Evolutionary conservation across 306 rosid species (phyloP), one percentile per base, ranked within the genome.

Genomic region (Vigna nakashimae): DNA sequence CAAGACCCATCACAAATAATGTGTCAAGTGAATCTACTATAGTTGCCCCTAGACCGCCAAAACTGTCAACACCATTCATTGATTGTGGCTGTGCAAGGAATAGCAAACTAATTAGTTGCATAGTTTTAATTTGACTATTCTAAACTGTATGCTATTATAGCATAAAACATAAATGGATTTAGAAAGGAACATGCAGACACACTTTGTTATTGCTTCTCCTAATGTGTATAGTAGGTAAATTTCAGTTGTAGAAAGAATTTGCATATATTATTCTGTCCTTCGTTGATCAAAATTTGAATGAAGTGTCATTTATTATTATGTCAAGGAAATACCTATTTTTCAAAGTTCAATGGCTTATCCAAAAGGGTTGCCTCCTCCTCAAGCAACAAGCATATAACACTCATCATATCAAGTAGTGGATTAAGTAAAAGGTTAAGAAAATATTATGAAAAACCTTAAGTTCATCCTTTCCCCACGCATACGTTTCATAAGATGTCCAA

Each of bases 391-490:
- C 77, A 78, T 16, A 52, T 16, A 52, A 50, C 28, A 83, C 2
- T 40, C 22, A 20, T 20, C 22, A 20, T 38, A 75, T 75, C 65
- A 79, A 85, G 20, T 53, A 74, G 15, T 45, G 66, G 1, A 32
- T 14, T 60, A 55, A 20, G 13, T 8, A 63, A 32, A 51, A 30
- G 9, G 60, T 51, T 40, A n/a, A 51, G 55, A 40, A 34, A 30
- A 62, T 28, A 79, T 55, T 36, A 45, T 10, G 42, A 58, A 76
- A 84, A 42, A 87, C 93, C 91, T 89, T 83, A 66, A 89, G 93
- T 78, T 89, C 91, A 75, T 89, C 93, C 62, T 9, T 86, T 74
- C 91, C 93, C 93, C 93, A 89, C 1, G 91, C 93, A 82, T 79
- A 87, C 78, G 80, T 87, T 83, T 87, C 93, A 81, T 87, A 89